These are phyloP conservation scores for Chondrus crispus DNA, from an alignment of 23 red algal genomes.

Conservation along the genomic window DNA sequence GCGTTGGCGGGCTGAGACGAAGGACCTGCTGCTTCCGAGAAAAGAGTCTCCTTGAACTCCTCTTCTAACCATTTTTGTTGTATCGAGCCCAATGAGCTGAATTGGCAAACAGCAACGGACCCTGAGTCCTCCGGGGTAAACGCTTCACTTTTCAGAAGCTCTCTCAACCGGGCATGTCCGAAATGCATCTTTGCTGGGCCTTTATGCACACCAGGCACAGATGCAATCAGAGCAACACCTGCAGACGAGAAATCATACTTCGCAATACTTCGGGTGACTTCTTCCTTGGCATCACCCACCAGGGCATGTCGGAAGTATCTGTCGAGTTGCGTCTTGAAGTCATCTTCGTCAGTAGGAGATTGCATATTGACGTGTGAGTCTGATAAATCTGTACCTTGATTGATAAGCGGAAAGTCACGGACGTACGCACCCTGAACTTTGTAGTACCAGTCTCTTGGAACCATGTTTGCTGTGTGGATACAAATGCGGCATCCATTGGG, in stretches of 20 bases:
- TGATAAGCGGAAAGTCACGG: constrained; percentile 73
- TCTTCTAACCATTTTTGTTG: constrained; percentile 38
- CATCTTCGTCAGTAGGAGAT: neutral
- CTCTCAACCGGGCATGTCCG: constrained; percentile 39
- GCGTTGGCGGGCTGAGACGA: neutral
- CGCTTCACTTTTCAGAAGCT: constrained; percentile 8
- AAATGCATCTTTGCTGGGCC: neutral
- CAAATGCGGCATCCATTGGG: constrained; percentile 71
- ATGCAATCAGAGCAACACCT: constrained; percentile 69
- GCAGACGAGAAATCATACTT: constrained; percentile 78
- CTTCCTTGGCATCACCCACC: neutral
- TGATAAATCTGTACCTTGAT: neutral
- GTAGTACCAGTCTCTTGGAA: constrained; percentile 75
- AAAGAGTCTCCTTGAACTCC: constrained; percentile 34
- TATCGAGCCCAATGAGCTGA: constrained; percentile 59
- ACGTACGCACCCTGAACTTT: constrained; percentile 84
- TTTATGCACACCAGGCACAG: constrained; percentile 65
- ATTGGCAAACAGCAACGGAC: constrained; percentile 50
- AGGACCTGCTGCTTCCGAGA: no score
- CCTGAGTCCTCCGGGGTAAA: neutral
- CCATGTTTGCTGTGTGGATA: constrained; percentile 86
- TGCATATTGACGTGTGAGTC: no score
- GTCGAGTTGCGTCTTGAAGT: constrained; percentile 8
- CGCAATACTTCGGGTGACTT: neutral
- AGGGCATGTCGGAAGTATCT: constrained; percentile 23